Percentiles rank a stretch among this genome's conserved stretches.
Evolutionary conservation across 305 asterid genomes (phyloP).

Genomic region (Solanum chacoense): DNA sequence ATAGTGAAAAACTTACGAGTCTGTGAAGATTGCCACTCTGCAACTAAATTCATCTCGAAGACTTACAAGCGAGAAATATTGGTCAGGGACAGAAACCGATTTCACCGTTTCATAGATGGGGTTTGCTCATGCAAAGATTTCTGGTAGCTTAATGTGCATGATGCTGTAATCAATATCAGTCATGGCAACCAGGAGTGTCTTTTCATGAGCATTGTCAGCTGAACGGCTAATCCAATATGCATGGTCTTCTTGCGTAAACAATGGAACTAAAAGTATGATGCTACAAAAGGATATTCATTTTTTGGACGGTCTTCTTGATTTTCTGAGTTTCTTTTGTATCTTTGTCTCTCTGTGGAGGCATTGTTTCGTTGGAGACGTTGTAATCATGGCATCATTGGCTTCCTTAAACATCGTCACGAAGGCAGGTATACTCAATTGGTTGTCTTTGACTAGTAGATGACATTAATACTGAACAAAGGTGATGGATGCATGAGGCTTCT

Average conservation of each 20-base stretch:
- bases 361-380: not conserved
- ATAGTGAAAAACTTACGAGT: constrained; percentile 42
- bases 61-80: constrained; percentile 43
- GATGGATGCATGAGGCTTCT: not conserved
- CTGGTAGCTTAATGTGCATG: constrained; percentile 20
- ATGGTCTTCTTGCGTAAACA: not conserved
- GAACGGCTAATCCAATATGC: not conserved
- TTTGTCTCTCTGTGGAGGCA: not conserved
- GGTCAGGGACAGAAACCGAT: constrained; percentile 51
- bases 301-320: not conserved
- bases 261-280: not conserved
- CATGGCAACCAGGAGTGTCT: not conserved
- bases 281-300: not conserved
- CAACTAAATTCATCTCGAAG: constrained; percentile 44
- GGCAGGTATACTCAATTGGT: not conserved
- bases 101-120: constrained; percentile 48
- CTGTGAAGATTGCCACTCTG: constrained; percentile 55
- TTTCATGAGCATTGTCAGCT: not conserved
- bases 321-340: not conserved
- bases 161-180: not conserved
- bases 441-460: not conserved
- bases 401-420: not conserved
- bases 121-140: constrained; percentile 46
- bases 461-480: not conserved
- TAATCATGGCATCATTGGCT: not conserved